Percentiles rank a stretch among this genome's conserved stretches.
phyloP scores from a whole-genome alignment of 2,329 filamentous ascomycete genomes.

The Colletotrichum gloeosporioides region DNA sequence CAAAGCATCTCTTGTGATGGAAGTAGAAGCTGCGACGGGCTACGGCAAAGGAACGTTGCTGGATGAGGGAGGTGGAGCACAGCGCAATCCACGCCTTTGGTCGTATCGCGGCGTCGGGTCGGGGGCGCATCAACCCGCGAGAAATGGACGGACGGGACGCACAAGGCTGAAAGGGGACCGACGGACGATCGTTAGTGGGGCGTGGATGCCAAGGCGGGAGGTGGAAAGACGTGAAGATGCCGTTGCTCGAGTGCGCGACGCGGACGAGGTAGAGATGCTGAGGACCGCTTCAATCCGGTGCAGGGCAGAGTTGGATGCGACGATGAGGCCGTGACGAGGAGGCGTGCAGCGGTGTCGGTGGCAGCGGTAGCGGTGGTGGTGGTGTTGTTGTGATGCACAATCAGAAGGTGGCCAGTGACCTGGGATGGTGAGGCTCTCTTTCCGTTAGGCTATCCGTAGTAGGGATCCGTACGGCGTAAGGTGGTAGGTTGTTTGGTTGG shows the following conservation, averaged over 20 bases:
- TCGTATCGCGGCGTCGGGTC: not conserved
- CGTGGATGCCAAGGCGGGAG: conserved; percentile 14
- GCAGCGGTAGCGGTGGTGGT: not conserved
- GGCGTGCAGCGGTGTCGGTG: not conserved
- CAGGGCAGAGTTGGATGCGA: not conserved
- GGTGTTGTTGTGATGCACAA: not conserved
- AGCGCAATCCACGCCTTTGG: conserved; percentile 17
- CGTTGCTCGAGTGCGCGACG: not conserved
- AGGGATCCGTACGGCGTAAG: not conserved
- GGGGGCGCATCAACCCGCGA: conserved; percentile 3
- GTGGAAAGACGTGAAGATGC: not conserved
- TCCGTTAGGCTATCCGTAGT: not conserved
- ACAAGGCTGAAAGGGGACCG: conserved; percentile 17
- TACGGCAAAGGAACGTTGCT: not conserved
- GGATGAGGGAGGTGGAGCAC: not conserved
- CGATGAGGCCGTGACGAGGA: not conserved
- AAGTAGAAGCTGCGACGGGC: not conserved
- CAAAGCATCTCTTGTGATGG: conserved; percentile 11
- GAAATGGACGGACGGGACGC: not conserved
- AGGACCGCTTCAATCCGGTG: not conserved
- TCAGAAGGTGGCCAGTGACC: not conserved
- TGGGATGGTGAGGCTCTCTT: conserved; percentile 9
- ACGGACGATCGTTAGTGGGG: conserved; percentile 17
- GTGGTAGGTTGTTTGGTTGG: not conserved
- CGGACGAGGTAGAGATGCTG: not conserved